Conservation (phyloP, 2,329 filamentous ascomycete species). For the Pezicula radicicola region DNA sequence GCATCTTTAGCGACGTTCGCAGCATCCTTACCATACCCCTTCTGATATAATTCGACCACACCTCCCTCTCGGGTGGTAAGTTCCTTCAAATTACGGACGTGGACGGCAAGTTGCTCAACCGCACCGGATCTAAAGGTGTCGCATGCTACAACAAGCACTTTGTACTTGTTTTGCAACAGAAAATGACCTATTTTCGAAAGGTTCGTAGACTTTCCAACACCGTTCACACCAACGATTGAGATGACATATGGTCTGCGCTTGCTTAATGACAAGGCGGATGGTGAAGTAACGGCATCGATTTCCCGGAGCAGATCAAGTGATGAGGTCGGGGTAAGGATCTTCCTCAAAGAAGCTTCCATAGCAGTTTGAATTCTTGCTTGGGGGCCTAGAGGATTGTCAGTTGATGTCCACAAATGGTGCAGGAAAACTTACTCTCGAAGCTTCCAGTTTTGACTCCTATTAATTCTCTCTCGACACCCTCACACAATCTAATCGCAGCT, state of each 20-base stretch:
- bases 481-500: conserved; percentile 85
- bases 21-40: conserved; percentile 96
- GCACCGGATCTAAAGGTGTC: conserved; percentile 97
- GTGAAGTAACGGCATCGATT: conserved; percentile 75
- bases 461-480: conserved; percentile 86
- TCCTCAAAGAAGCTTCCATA: conserved; percentile 88
- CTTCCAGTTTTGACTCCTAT: conserved; percentile 86
- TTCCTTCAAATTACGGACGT: conserved; percentile 91
- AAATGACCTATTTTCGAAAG: conserved; percentile 98
- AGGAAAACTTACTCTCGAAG: conserved; percentile 64
- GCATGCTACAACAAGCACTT: conserved; percentile 88
- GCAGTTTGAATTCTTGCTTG: conserved; percentile 79
- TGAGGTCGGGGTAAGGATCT: conserved; percentile 93
- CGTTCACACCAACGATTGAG: conserved; percentile 97
- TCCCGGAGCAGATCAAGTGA: conserved; percentile 93
- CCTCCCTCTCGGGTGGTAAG: conserved; percentile 81
- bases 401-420: neutral
- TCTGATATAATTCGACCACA: conserved; percentile 87
- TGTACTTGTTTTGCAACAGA: conserved; percentile 94
- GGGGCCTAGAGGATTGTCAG: conserved; percentile 49
- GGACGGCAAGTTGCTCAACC: conserved; percentile 93
- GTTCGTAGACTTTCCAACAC: conserved; percentile 97
- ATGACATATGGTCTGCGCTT: conserved; percentile 86
- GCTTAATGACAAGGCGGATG: conserved; percentile 59
- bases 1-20: conserved; percentile 94